phyloP scores from a whole-genome alignment of 2,329 filamentous ascomycete species.

The Cladobotryum mycophilum region DNA sequence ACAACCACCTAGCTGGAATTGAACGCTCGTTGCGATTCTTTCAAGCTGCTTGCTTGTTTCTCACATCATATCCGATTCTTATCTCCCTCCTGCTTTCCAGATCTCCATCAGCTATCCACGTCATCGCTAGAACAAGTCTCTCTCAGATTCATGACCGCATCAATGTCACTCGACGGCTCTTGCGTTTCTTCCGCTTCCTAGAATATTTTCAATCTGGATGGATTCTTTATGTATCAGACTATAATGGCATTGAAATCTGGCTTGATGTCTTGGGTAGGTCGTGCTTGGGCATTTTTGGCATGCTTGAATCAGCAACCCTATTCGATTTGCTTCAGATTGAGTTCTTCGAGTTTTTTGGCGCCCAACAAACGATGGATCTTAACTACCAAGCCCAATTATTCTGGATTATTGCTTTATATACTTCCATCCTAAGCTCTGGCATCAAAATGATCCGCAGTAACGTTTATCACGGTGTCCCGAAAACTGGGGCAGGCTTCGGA shows the following conservation, averaged over 20 bases:
- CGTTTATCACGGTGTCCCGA: constrained; percentile 30
- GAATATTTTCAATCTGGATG: constrained; percentile 51
- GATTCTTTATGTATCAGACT: constrained; percentile 28
- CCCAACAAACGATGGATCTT: constrained; percentile 39
- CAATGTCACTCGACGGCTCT: constrained; percentile 50
- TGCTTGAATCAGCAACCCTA: constrained; percentile 60
- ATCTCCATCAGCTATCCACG: constrained; percentile 17
- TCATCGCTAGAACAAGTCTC: constrained; percentile 28
- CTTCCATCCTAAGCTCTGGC: constrained; percentile 40
- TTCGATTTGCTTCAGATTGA: constrained; percentile 42
- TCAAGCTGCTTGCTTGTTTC: constrained; percentile 45
- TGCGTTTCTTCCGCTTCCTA: constrained; percentile 64
- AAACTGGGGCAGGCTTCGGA: constrained; percentile 23
- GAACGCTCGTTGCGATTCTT: constrained; percentile 55
- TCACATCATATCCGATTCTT: constrained; percentile 39
- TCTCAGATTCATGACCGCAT: constrained; percentile 34
- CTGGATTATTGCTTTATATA: constrained; percentile 59
- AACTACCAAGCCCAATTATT: constrained; percentile 59
- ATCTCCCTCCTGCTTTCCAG: constrained; percentile 27
- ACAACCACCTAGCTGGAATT: constrained; percentile 35
- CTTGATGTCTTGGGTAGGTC: constrained; percentile 52
- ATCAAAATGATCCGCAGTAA: constrained; percentile 36
- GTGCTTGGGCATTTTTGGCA: constrained; percentile 59
- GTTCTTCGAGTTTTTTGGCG: constrained; percentile 46
- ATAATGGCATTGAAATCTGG: constrained; percentile 31